Base-by-base conservation (phyloP, 257 asterid species). In the Rubia yunnanensis region DNA sequence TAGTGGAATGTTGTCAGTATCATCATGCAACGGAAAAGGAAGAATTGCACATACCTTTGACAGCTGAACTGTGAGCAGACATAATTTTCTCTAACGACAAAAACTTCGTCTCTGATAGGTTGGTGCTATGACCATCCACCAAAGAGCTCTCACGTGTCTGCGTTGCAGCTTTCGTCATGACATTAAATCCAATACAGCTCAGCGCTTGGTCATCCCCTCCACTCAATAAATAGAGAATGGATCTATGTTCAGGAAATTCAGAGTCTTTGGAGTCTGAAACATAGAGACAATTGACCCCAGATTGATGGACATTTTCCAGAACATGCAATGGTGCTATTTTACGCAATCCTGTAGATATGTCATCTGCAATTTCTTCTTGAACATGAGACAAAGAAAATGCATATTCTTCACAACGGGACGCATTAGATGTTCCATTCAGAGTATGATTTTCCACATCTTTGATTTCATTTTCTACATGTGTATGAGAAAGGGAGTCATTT, bases 131-230 rank as follows among this genome's bases (percentile, higher is more conserved):
- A n/a, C n/a, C n/a, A n/a, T n/a, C n/a, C n/a, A n/a, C n/a, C n/a
- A n/a, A n/a, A n/a, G n/a, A n/a, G n/a, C 68, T 72, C 46, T 13
- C 27, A 48, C 34, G 67, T 61, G 65, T 69, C 75, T 81, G 73
- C 39, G 69, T 38, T 49, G 27, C 55, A n/a, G 73, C 75, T 67
- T 74, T 67, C 49, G 70, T 15, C 60, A 80, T 73, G 75, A 89
- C 58, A 78, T 79, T 85, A 68, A 84, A 80, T 81, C 81, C 76
- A 70, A 87, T 73, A 76, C 86, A 84, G 73, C 70, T 85, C 69
- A 94, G 81, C 20, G 94, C 85, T 81, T 89, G 99, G 84, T 92
- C 99, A 70, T 92, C 99, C 15, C 99, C 99, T 53, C 99, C 99
- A 72, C 95, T 89, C 70, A 94, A 68, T 58, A 88, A 74, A 77